Evolutionary conservation across 2,329 filamentous ascomycete species (phyloP), one percentile per base, ranked within the genome.

Genomic region (Rhexocercosporidium sp.): DNA sequence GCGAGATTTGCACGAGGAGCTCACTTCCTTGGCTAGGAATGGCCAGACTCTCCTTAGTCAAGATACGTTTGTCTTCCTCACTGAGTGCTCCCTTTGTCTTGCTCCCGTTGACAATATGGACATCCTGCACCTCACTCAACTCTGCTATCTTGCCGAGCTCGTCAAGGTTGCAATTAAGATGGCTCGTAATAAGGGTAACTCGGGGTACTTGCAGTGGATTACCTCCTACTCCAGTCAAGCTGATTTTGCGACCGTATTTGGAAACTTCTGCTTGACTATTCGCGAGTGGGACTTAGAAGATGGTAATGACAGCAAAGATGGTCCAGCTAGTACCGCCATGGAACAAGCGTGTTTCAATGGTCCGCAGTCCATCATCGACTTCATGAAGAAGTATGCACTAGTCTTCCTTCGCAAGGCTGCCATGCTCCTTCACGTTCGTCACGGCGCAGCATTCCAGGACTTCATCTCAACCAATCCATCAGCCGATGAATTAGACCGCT

Each of bases 141-240:
- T 98, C 54, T 97, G 94, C 80, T 97, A 97, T 76, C 85, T 97
- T 64, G 93, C 93, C 2, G 96, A 99, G 79, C 88, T 99, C 66
- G 88, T 96, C 67, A 96, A 97, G 80, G 89, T 94, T 6, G 85
- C 93, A 18, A 76, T 88, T 16, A 83, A 85, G 8, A 87, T 86
- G 77, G 82, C 83, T 27, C 83, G 82, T 59, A 87, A 87, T 74
- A 83, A 88, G 56, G 81, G 85, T 0, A 76, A 80, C 3, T 78
- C 81, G 6, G 80, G 78, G 62, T 89, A 85, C 83, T 75, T 86
- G n/a, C 60, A 65, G 18, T 72, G 74, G 68, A 70, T 74, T 60
- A 68, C 64, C n/a, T 62, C 27, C 18, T 27, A 49, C 18, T 27
- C 44, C 31, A 65, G 66, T 22, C 46, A 65, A 51, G 59, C 62